Base-by-base conservation (phyloP, 2,329 filamentous ascomycete genomes). In the Botrytis fragariae region DNA sequence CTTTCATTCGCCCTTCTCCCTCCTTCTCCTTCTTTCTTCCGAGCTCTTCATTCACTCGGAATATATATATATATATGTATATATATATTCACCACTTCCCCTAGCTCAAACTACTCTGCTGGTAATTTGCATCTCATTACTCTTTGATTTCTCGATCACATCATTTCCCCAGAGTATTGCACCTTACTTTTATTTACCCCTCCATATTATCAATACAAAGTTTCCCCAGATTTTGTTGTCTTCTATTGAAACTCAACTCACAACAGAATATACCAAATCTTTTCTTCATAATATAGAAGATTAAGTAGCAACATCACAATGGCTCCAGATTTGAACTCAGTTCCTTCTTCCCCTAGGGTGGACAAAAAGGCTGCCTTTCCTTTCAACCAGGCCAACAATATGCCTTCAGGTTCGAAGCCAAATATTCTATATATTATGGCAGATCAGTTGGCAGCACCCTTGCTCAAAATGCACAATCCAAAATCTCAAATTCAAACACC, bases 401-500 rank as follows among this genome's bases (percentile, higher is more conserved):
- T 69, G 54, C 57, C 80, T n/a, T 42, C 72, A 45, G 59, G 68
- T 37, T 77, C 76, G 57, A 87, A 87, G 81, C 92, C 92, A 75
- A 95, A 95, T 83, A 93, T 95, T 77, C 86, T 95, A 64, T 97
- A 96, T 86, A 97, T 98, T 84, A 97, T 98, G 94, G 95, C 95
- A 72, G 95, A 98, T 84, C 95, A 98, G 85, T 90, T 98, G 82
- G 93, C 95, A 29, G 95, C 95, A 42, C 95, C 95, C 29, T 88
- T 95, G 78, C 89, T 98, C 78, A 95, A 94, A 85, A 95, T 97
- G 85, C 94, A 98, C 86, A 95, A 98, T 83, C 88, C 91, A 63
- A 86, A 92, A 70, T 97, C 94, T 1, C 92, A 93, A 81, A 97
- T 98, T 87, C 93, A 94, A 84, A 98, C 95, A 1, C 95, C 95